phyloP scores from a whole-genome alignment of 176 grass and related monocot species.

The Poa pratensis region DNA sequence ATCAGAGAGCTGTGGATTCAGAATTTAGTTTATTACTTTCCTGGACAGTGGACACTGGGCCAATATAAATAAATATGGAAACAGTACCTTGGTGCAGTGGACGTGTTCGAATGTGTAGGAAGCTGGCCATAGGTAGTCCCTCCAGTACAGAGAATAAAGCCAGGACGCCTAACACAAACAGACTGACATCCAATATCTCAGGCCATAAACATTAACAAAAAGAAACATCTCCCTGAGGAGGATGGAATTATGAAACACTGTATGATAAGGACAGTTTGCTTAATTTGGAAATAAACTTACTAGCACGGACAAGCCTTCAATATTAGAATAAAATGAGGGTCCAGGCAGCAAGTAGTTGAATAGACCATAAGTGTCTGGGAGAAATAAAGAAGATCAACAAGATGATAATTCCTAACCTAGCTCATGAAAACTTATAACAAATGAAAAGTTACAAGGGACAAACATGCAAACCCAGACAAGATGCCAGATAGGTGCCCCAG shows the following conservation, averaged over 20 bases:
- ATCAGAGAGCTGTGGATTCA: slow-evolving; percentile 61
- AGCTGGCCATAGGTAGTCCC: slow-evolving; percentile 90
- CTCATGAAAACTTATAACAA: slow-evolving; percentile 12
- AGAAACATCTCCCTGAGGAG: slow-evolving; percentile 33
- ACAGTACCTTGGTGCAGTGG: slow-evolving; percentile 64
- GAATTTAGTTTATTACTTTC: slow-evolving; percentile 20
- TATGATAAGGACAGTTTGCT: slow-evolving; percentile 34
- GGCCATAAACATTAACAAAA: slow-evolving; percentile 16
- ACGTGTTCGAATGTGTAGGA: slow-evolving; percentile 71
- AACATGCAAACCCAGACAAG: slow-evolving; percentile 98
- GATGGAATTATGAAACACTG: not conserved
- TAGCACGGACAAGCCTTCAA: slow-evolving; percentile 74
- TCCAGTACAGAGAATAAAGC: slow-evolving; percentile 96
- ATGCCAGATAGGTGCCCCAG: slow-evolving; percentile 95
- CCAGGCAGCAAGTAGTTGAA: slow-evolving; percentile 89
- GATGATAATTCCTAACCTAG: slow-evolving; percentile 36
- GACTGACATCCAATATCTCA: slow-evolving; percentile 63
- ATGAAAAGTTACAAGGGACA: slow-evolving; percentile 57
- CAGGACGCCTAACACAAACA: slow-evolving; percentile 76
- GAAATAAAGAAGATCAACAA: slow-evolving; percentile 48
- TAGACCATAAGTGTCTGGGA: slow-evolving; percentile 74
- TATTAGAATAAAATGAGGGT: slow-evolving; percentile 86
- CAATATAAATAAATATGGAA: slow-evolving; percentile 34
- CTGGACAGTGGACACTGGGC: not conserved
- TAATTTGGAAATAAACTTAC: slow-evolving; percentile 60